A percentile compares a stretch with the other conserved stretches of the same genome.
Conservation (phyloP, 2,329 filamentous ascomycete genomes). For the Penicillium sp. region DNA sequence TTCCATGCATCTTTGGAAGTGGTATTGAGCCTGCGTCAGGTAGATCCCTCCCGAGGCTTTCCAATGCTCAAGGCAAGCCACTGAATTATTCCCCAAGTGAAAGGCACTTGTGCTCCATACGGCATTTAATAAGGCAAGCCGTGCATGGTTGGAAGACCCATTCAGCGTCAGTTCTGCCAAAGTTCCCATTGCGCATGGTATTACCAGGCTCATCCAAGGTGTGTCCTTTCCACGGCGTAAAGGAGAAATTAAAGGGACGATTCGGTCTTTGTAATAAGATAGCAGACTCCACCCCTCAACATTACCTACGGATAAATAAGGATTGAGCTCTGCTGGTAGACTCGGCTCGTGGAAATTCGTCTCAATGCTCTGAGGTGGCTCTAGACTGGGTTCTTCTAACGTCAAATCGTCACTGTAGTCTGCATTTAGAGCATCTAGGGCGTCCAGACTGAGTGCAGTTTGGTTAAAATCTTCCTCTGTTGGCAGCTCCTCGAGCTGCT, state of each 20-base stretch:
- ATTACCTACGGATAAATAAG: background rate
- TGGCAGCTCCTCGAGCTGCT: background rate
- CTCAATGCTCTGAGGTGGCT: background rate
- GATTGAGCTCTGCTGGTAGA: background rate
- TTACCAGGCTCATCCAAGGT: slow-evolving; percentile 14
- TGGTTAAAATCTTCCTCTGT: background rate
- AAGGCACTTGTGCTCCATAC: slow-evolving; percentile 17
- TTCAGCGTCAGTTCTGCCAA: slow-evolving; percentile 12
- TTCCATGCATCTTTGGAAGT: slow-evolving; percentile 12
- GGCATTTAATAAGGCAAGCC: slow-evolving; percentile 14
- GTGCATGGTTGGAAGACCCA: background rate
- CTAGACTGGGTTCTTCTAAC: background rate
- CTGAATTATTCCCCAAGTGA: slow-evolving; percentile 13
- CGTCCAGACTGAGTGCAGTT: background rate
- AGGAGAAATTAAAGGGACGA: slow-evolving; percentile 14
- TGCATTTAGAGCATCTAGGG: background rate
- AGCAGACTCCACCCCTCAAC: slow-evolving; percentile 17
- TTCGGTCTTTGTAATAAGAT: slow-evolving; percentile 19
- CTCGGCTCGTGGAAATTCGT: background rate
- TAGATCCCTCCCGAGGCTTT: slow-evolving; percentile 5
- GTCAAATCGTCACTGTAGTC: background rate
- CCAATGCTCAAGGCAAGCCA: background rate
- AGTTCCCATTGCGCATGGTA: slow-evolving; percentile 16
- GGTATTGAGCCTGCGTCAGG: slow-evolving; percentile 7
- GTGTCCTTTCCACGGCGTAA: slow-evolving; percentile 11